Conservation (phyloP, 352 stramenopile genomes). For the Phytophthora sp. region DNA sequence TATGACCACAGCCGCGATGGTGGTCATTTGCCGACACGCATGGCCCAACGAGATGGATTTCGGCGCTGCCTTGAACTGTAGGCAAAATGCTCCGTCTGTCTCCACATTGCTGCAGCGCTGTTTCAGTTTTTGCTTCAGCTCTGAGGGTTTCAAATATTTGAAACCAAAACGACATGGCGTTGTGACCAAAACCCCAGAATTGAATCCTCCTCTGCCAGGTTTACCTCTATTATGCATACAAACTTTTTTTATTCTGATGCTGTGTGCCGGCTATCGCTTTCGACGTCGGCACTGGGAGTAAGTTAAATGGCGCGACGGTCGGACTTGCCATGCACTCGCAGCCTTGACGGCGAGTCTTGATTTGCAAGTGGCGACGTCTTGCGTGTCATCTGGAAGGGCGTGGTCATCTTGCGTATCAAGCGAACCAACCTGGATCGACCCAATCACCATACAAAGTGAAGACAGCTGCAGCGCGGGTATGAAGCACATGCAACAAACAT, state of each 20-base stretch:
- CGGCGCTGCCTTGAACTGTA: background rate
- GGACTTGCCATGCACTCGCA: background rate
- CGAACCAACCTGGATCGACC: too few relatives aligned
- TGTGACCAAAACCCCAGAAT: background rate
- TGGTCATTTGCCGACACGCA: conserved; percentile 25
- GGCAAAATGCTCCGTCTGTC: too few relatives aligned
- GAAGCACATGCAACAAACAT: too few relatives aligned
- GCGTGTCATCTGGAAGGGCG: conserved; percentile 13
- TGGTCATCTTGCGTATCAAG: conserved; percentile 22
- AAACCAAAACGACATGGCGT: too few relatives aligned
- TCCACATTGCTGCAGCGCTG: background rate
- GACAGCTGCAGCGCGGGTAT: background rate
- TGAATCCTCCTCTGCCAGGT: background rate
- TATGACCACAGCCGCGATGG: background rate
- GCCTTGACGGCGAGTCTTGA: conserved; percentile 1
- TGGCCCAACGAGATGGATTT: background rate
- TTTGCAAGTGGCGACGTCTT: conserved; percentile 17
- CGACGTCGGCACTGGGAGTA: background rate
- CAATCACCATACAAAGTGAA: background rate
- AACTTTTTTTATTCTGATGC: too few relatives aligned
- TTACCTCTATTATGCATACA: too few relatives aligned
- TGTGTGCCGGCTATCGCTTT: background rate
- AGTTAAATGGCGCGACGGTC: background rate
- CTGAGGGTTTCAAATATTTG: conserved; percentile 13
- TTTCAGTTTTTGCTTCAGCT: conserved; percentile 5